Evolutionary conservation across 352 stramenopile species (phyloP).

Genomic region (Paralagenidium karlingii): DNA sequence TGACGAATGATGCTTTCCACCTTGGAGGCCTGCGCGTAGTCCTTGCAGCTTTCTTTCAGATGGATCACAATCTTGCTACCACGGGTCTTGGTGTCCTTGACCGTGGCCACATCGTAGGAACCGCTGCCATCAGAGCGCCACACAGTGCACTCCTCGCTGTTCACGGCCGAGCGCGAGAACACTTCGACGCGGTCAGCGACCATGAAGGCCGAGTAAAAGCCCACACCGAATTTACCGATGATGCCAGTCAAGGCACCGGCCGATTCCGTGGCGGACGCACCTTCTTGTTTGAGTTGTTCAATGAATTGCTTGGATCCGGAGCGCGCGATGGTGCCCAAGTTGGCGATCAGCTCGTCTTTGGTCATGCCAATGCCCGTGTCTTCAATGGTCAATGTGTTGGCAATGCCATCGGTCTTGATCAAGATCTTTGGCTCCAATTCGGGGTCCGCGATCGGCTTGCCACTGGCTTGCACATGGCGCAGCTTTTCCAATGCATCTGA

Average conservation of each 20-base stretch:
- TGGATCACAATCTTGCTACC: conserved; percentile 97
- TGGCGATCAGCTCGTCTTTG: conserved; percentile 93
- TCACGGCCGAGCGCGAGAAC: conserved; percentile 61
- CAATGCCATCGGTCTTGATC: conserved; percentile 93
- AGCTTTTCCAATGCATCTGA: conserved; percentile 99
- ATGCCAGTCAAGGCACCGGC: conserved; percentile 83
- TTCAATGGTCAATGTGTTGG: conserved; percentile 94
- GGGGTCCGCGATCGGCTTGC: conserved; percentile 47
- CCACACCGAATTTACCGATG: conserved; percentile 99
- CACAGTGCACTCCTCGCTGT: conserved; percentile 31
- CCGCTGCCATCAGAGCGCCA: conserved; percentile 77
- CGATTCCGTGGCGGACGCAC: conserved; percentile 29
- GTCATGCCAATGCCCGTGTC: conserved; percentile 99
- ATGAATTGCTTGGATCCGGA: conserved; percentile 97
- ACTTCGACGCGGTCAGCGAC: conserved; percentile 95
- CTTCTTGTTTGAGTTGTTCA: conserved; percentile 81
- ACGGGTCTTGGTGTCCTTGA: conserved; percentile 39
- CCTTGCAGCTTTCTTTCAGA: conserved; percentile 94
- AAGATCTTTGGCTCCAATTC: conserved; percentile 92
- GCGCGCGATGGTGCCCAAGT: conserved; percentile 98
- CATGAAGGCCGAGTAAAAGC: conserved; percentile 99
- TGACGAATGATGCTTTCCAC: conserved; percentile 96
- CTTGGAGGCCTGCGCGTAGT: conserved; percentile 86
- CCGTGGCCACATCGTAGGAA: conserved; percentile 65
- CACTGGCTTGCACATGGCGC: conserved; percentile 85